These are phyloP conservation scores for Phylloporus scabripes DNA, from an alignment of 768 basidiomycete genomes.

Conservation along the genomic window DNA sequence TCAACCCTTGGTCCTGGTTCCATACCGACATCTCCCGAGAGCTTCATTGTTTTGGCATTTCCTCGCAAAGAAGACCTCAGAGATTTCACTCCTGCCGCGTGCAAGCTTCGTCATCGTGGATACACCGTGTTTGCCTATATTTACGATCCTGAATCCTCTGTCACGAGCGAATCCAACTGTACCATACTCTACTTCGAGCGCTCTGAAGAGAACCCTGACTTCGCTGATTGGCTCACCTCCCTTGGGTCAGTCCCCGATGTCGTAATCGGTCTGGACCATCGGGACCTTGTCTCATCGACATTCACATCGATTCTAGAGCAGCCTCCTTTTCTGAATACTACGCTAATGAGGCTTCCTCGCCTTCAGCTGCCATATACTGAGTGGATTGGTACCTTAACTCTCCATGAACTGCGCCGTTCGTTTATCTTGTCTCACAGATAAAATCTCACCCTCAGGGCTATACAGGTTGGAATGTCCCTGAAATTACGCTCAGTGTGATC, in stretches of 20 bases:
- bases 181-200: constrained; percentile 14
- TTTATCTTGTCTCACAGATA: constrained; percentile 11
- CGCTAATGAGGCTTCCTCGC: constrained; percentile 41
- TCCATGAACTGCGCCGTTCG: constrained; percentile 39
- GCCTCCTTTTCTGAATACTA: constrained; percentile 23
- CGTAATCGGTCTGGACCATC: constrained; percentile 31
- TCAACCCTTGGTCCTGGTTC: neutral
- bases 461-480: constrained; percentile 70
- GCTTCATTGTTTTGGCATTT: constrained; percentile 34
- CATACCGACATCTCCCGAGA: constrained; percentile 5
- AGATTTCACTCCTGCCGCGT: constrained; percentile 31
- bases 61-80: constrained; percentile 32
- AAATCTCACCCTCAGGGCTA: constrained; percentile 4
- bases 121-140: constrained; percentile 31
- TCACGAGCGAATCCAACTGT: constrained; percentile 13
- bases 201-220: constrained; percentile 5
- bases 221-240: constrained; percentile 30
- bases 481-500: constrained; percentile 65
- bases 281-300: constrained; percentile 20
- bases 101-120: constrained; percentile 30
- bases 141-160: constrained; percentile 15
- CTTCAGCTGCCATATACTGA: constrained; percentile 46
- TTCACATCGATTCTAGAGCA: constrained; percentile 18
- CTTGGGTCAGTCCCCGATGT: constrained; percentile 29
- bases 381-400: constrained; percentile 59